phyloP scores from a whole-genome alignment of 768 basidiomycete genomes.

The Holtermanniella nyarrowii region DNA sequence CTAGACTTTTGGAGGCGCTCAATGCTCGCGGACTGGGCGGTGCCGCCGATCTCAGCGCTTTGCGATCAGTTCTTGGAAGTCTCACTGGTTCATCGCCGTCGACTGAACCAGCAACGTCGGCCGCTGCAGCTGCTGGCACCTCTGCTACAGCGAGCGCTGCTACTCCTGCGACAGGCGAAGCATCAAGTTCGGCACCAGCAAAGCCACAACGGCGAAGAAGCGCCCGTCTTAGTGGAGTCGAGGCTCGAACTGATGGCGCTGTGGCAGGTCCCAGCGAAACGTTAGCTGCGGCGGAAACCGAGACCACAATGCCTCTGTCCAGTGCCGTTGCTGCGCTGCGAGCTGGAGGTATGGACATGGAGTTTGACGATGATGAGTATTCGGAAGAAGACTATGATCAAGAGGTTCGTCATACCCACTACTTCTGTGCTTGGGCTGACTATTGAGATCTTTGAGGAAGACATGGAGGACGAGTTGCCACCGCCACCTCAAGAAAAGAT shows the following conservation, averaged over 20 bases:
- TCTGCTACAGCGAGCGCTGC: slow-evolving; percentile 2
- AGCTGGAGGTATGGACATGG: slow-evolving; percentile 9
- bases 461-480: slow-evolving; percentile 60
- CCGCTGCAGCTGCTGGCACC: neutral
- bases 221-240: slow-evolving; percentile 66
- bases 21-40: slow-evolving; percentile 1
- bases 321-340: neutral
- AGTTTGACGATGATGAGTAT: slow-evolving; percentile 54
- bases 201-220: slow-evolving; percentile 60
- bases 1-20: slow-evolving; percentile 27
- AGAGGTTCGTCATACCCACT: slow-evolving; percentile 16
- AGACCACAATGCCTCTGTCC: neutral
- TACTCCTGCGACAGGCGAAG: slow-evolving; percentile 42
- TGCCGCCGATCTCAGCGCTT: neutral
- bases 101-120: neutral
- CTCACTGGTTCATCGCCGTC: neutral
- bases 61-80: neutral
- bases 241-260: slow-evolving; percentile 17
- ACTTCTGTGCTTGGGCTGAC: neutral
- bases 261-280: slow-evolving; percentile 5
- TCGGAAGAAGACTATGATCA: slow-evolving; percentile 34
- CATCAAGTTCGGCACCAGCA: slow-evolving; percentile 20
- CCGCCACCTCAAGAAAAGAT: slow-evolving; percentile 67
- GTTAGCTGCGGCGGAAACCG: slow-evolving; percentile 3
- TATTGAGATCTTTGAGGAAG: slow-evolving; percentile 80